A percentile compares a stretch with the other conserved stretches of the same genome.
phyloP scores from a whole-genome alignment of 2,329 filamentous ascomycete species.

The Berkeleyomyces rouxiae region DNA sequence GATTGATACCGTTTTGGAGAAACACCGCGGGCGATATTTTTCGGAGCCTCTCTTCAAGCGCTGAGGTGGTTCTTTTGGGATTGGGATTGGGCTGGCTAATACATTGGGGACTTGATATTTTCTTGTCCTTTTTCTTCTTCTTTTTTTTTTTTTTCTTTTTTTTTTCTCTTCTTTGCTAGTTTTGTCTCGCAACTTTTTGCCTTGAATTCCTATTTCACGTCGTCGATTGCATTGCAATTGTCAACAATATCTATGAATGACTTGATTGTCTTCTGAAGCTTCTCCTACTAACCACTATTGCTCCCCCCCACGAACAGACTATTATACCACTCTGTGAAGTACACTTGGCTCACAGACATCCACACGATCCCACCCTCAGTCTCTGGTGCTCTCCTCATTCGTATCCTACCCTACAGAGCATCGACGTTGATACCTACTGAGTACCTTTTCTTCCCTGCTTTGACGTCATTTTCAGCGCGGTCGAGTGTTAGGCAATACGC shows the following conservation, averaged over 20 bases:
- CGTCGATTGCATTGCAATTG: slow-evolving; percentile 1
- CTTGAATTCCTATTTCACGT: slow-evolving; percentile 4
- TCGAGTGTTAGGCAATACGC: slow-evolving; percentile 1
- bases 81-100: slow-evolving; percentile 4
- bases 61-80: neutral
- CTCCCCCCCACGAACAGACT: neutral
- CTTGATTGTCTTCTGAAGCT: neutral
- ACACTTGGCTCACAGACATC: neutral
- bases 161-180: slow-evolving; percentile 2
- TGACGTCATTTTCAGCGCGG: slow-evolving; percentile 1
- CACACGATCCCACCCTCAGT: neutral
- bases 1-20: neutral
- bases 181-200: slow-evolving; percentile 1
- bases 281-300: neutral
- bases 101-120: slow-evolving; percentile 4
- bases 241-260: neutral
- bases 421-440: neutral
- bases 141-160: neutral
- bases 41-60: slow-evolving; percentile 7
- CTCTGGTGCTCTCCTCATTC: neutral
- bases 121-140: neutral
- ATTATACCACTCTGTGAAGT: neutral
- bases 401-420: neutral
- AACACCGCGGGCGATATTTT: neutral
- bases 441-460: neutral